Conservation (phyloP, 2,329 filamentous ascomycete genomes). For the Colletotrichum lentis region DNA sequence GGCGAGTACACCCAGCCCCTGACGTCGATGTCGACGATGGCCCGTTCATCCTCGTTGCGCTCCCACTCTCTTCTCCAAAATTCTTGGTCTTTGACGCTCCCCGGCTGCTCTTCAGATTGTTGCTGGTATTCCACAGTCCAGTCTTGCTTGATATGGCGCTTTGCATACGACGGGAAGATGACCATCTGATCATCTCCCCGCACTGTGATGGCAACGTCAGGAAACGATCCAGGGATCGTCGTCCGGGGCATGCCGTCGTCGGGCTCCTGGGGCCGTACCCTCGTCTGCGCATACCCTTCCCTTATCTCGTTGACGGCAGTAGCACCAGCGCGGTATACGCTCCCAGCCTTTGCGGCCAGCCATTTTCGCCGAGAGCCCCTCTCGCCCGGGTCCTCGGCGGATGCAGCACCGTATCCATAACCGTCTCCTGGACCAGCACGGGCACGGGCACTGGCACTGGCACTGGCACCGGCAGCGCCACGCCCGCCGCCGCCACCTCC, state of each 20-base stretch:
- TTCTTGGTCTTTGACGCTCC: conserved; percentile 67
- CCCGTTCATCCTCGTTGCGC: conserved; percentile 79
- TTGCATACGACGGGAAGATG: conserved; percentile 92
- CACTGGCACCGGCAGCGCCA: conserved; percentile 17
- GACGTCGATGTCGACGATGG: conserved; percentile 92
- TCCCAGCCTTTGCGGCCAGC: conserved; percentile 71
- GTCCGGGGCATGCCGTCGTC: conserved; percentile 47
- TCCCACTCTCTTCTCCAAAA: conserved; percentile 85
- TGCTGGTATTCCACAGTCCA: conserved; percentile 46
- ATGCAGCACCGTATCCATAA: conserved; percentile 46
- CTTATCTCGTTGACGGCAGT: conserved; percentile 66
- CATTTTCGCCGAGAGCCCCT: conserved; percentile 79
- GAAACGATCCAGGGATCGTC: conserved; percentile 78
- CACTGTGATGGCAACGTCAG: conserved; percentile 81
- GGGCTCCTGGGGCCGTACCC: conserved; percentile 50
- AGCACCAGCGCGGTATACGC: conserved; percentile 64
- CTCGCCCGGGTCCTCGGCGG: conserved; percentile 54
- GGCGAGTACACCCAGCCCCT: conserved; percentile 94
- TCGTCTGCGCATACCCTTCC: conserved; percentile 66
- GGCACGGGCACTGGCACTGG: background rate
- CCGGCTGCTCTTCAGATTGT: conserved; percentile 48
- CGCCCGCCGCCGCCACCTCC: conserved; percentile 24
- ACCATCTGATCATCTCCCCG: conserved; percentile 92
- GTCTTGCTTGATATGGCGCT: conserved; percentile 69
- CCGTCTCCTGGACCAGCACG: conserved; percentile 29